Conservation (phyloP, 306 rosid species). For the Casuarina cunninghamiana region DNA sequence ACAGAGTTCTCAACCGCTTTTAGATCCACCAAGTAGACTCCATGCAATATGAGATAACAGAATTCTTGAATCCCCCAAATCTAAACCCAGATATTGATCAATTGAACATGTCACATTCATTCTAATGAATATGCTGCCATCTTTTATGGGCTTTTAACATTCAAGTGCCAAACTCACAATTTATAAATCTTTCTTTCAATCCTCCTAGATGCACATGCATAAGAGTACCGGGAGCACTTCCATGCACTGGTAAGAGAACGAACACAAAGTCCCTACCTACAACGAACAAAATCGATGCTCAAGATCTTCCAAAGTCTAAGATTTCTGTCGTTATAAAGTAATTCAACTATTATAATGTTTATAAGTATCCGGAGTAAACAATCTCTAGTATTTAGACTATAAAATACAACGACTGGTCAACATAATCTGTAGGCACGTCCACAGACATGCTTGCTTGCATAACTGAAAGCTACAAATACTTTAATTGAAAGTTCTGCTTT, state of each 20-base stretch:
- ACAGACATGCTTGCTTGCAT: background rate
- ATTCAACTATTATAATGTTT: background rate
- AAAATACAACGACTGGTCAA: background rate
- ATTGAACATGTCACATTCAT: background rate
- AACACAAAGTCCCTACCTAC: background rate
- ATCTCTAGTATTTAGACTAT: background rate
- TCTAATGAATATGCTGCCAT: background rate
- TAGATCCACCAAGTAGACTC: constrained; percentile 1
- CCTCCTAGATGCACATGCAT: background rate
- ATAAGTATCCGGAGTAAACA: background rate
- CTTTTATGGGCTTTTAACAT: background rate
- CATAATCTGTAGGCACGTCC: background rate
- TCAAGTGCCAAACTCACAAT: background rate
- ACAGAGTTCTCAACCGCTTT: too few relatives aligned
- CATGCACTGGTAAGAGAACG: background rate
- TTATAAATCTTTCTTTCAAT: background rate
- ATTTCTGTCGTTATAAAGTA: background rate
- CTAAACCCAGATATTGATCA: background rate
- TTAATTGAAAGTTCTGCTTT: background rate
- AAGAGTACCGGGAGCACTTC: background rate
- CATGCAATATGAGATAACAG: background rate
- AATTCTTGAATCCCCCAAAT: background rate
- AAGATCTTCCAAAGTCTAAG: background rate
- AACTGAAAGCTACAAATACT: background rate
- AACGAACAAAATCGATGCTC: background rate